Percentiles rank a stretch among this genome's conserved stretches.
These are phyloP conservation scores for Candida nitratophila DNA, from an alignment of 805 yeast genomes.

Conservation along the genomic window DNA sequence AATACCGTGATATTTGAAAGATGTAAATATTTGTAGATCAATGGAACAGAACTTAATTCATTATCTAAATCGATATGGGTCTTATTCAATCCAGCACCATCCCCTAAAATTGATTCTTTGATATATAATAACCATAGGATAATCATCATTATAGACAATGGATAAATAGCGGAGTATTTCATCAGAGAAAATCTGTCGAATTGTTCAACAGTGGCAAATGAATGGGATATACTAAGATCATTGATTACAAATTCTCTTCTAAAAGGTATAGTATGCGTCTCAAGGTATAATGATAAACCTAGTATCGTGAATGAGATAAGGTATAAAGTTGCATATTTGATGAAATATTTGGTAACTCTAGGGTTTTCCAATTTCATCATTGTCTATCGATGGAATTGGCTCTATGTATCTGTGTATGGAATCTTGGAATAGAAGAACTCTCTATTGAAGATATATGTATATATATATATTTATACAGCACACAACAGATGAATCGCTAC, in stretches of 20 bases:
- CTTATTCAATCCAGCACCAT: not conserved
- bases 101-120: not conserved
- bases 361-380: not conserved
- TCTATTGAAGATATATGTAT: too few species aligned
- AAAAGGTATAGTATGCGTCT: slow-evolving; percentile 30
- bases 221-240: slow-evolving; percentile 40
- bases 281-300: not conserved
- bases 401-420: too few species aligned
- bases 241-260: slow-evolving; percentile 35
- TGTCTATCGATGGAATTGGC: too few species aligned
- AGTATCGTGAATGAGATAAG: not conserved
- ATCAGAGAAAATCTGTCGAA: slow-evolving; percentile 21
- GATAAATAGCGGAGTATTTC: slow-evolving; percentile 30
- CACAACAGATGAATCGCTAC: too few species aligned
- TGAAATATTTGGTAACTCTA: not conserved
- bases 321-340: not conserved
- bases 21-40: slow-evolving; percentile 15
- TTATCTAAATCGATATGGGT: not conserved
- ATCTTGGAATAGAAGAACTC: too few species aligned
- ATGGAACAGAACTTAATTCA: not conserved
- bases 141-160: slow-evolving; percentile 21
- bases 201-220: slow-evolving; percentile 37
- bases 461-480: too few species aligned
- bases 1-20: slow-evolving; percentile 32
- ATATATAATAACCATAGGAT: slow-evolving; percentile 11